Evolutionary conservation across 176 grass and related monocot genomes (phyloP).

Genomic region (Paspalum notatum): DNA sequence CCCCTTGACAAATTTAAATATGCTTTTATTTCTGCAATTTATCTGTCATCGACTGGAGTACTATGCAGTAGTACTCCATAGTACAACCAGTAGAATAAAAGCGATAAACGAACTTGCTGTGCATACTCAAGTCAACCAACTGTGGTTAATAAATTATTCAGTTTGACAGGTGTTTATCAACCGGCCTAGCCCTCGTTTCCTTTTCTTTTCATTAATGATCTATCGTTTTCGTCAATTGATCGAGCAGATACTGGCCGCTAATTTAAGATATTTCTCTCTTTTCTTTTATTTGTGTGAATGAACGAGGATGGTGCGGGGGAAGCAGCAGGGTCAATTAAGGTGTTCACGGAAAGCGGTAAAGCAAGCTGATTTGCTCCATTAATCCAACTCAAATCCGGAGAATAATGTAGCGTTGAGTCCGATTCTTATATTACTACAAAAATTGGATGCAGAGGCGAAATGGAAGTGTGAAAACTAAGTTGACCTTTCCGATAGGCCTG

Average conservation of each 20-base stretch:
- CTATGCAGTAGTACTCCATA: neutral
- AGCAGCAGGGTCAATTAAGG: neutral
- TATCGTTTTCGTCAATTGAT: conserved; percentile 14
- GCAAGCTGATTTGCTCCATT: conserved; percentile 20
- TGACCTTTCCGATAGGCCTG: neutral
- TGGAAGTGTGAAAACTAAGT: neutral
- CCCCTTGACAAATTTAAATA: conserved; percentile 1
- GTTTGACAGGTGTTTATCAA: conserved; percentile 25
- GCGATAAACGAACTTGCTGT: conserved; percentile 40
- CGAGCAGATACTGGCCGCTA: neutral
- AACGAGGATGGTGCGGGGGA: conserved; percentile 16
- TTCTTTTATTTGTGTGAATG: neutral
- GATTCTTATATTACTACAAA: neutral
- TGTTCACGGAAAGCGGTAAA: conserved; percentile 3
- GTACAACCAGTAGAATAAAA: conserved; percentile 32
- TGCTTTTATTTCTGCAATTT: neutral
- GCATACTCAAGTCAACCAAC: conserved; percentile 20
- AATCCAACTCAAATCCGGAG: neutral
- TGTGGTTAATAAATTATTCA: neutral
- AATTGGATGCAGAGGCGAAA: conserved; percentile 25
- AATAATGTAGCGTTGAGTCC: neutral
- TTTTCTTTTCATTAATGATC: neutral
- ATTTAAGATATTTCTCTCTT: neutral
- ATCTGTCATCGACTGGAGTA: conserved; percentile 21
- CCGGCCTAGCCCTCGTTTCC: neutral